Evolutionary conservation across 768 basidiomycete species (phyloP).

Genomic region (Lactarius pseudohatsudake): DNA sequence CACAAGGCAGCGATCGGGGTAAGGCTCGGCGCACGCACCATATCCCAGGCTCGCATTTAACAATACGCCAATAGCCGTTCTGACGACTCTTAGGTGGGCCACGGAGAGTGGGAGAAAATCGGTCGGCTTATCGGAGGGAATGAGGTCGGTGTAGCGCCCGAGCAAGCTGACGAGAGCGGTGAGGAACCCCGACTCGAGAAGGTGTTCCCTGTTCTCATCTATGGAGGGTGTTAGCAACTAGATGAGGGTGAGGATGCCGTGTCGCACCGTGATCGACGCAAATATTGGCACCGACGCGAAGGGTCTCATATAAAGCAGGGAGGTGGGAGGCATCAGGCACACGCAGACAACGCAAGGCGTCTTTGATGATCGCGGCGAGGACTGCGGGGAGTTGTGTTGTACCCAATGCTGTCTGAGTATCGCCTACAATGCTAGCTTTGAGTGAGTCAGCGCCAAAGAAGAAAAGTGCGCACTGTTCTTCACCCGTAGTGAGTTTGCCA

Average conservation of each 20-base stretch:
- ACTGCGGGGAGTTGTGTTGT: slow-evolving; percentile 62
- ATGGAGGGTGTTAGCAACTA: slow-evolving; percentile 15
- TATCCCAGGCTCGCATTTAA: slow-evolving; percentile 77
- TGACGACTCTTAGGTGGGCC: slow-evolving; percentile 67
- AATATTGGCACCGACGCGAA: slow-evolving; percentile 79
- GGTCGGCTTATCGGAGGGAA: slow-evolving; percentile 40
- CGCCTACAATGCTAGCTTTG: slow-evolving; percentile 43
- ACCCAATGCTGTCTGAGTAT: slow-evolving; percentile 71
- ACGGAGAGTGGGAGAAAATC: slow-evolving; percentile 54
- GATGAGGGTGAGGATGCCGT: not conserved
- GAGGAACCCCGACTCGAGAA: slow-evolving; percentile 71
- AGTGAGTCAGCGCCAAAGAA: not conserved
- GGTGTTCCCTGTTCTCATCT: slow-evolving; percentile 74
- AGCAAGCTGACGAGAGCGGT: slow-evolving; percentile 65
- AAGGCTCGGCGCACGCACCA: slow-evolving; percentile 54
- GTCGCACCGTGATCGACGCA: slow-evolving; percentile 78
- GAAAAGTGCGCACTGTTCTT: slow-evolving; percentile 21
- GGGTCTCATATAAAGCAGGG: slow-evolving; percentile 60
- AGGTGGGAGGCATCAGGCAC: slow-evolving; percentile 49
- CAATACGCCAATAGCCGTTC: slow-evolving; percentile 76
- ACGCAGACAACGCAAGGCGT: slow-evolving; percentile 50
- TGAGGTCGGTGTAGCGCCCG: slow-evolving; percentile 56
- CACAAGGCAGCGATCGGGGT: slow-evolving; percentile 1
- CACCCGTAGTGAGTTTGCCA: slow-evolving; percentile 25
- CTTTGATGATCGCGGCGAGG: slow-evolving; percentile 58